phyloP scores from a whole-genome alignment of 129 eudicot species.

The Saposhnikovia divaricata region DNA sequence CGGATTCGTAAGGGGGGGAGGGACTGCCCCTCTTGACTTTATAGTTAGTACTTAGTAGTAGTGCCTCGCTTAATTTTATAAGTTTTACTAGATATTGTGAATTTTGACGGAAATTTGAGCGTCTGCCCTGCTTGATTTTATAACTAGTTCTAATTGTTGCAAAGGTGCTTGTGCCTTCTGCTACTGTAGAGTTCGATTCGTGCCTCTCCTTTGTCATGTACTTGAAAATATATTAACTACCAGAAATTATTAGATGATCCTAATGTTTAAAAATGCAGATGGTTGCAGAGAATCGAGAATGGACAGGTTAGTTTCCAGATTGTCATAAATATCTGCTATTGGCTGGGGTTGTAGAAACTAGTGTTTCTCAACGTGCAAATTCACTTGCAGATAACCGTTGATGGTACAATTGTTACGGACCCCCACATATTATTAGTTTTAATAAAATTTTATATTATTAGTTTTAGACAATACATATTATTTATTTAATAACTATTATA shows the following conservation, averaged over 20 bases:
- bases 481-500: too few species aligned
- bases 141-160: background rate
- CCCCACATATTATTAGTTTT: too few species aligned
- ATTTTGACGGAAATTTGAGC: too few species aligned
- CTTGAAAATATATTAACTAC: background rate
- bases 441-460: too few species aligned
- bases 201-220: background rate
- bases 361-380: conserved; percentile 14
- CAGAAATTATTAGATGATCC: too few species aligned
- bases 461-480: too few species aligned
- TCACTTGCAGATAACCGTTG: conserved; percentile 51
- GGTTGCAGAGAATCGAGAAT: conserved; percentile 88
- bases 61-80: too few species aligned
- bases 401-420: conserved; percentile 46
- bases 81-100: too few species aligned
- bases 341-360: conserved; percentile 3
- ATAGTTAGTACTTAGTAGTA: too few species aligned
- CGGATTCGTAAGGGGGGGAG: too few species aligned
- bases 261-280: conserved; percentile 25
- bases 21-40: too few species aligned
- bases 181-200: background rate
- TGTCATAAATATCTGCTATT: conserved; percentile 4
- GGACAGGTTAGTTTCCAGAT: conserved; percentile 47
- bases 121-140: too few species aligned
- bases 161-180: background rate